Evolutionary conservation across 2,329 filamentous ascomycete genomes (phyloP).

Genomic region (Chaetomiaceae sp.): DNA sequence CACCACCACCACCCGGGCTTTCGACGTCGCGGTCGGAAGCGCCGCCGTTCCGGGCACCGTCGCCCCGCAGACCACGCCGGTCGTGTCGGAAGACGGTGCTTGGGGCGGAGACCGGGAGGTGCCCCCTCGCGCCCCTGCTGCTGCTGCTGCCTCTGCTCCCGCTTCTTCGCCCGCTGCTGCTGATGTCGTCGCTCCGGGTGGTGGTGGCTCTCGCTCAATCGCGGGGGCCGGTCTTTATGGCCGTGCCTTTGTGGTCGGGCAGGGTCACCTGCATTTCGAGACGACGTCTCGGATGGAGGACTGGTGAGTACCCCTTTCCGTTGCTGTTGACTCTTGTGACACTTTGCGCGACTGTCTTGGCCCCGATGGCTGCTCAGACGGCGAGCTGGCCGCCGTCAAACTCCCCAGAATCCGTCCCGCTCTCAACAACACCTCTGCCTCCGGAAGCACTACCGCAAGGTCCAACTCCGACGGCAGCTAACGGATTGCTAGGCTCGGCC

Average conservation of each 20-base stretch:
- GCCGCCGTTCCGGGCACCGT: not conserved
- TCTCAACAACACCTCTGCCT: too few species aligned
- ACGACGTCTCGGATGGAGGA: conserved; percentile 5
- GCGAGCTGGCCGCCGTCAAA: too few species aligned
- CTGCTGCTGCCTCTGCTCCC: not conserved
- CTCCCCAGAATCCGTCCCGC: not conserved
- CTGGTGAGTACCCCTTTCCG: not conserved
- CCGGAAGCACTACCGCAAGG: too few species aligned
- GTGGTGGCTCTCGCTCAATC: not conserved
- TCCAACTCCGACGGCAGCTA: too few species aligned
- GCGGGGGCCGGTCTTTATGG: conserved; percentile 1
- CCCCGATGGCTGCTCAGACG: too few species aligned
- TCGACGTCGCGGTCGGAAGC: conserved; percentile 8
- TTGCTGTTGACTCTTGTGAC: too few species aligned
- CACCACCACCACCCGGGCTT: not conserved
- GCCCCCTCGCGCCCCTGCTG: not conserved
- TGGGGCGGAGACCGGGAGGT: not conserved
- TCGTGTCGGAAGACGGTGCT: not conserved
- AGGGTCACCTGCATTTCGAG: not conserved
- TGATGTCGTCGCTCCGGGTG: not conserved
- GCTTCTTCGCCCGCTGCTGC: not conserved
- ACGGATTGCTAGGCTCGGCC: not conserved
- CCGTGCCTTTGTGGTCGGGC: not conserved
- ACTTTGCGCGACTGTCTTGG: too few species aligned
- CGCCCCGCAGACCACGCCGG: not conserved